Percentiles rank a stretch among this genome's conserved stretches.
phyloP scores from a whole-genome alignment of 768 basidiomycete species.

The Leccinum truebloodii region DNA sequence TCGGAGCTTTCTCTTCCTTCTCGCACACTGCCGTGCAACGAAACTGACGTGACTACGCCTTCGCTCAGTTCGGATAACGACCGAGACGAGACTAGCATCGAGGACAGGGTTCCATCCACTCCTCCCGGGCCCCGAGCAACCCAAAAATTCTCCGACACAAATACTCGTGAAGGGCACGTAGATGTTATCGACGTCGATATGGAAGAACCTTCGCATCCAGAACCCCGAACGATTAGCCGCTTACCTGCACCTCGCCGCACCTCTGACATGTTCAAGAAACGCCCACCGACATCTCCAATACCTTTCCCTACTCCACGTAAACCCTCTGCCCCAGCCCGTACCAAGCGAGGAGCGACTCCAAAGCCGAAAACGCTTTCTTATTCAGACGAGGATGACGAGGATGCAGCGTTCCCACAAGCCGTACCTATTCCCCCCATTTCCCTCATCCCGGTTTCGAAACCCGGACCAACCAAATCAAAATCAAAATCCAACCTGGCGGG shows the following conservation, averaged over 20 bases:
- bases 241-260: slow-evolving; percentile 17
- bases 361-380: slow-evolving; percentile 22
- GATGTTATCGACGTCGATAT: slow-evolving; percentile 43
- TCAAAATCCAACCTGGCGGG: slow-evolving; percentile 16
- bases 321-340: slow-evolving; percentile 59
- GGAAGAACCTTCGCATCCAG: slow-evolving; percentile 22
- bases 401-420: slow-evolving; percentile 10
- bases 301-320: slow-evolving; percentile 52
- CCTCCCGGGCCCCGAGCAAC: slow-evolving; percentile 45
- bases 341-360: slow-evolving; percentile 35
- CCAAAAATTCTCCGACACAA: not conserved
- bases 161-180: slow-evolving; percentile 5
- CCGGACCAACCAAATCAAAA: slow-evolving; percentile 15
- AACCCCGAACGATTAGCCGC: slow-evolving; percentile 10
- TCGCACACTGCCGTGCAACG: slow-evolving; percentile 35
- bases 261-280: slow-evolving; percentile 53
- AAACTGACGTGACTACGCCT: slow-evolving; percentile 55
- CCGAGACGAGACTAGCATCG: slow-evolving; percentile 46
- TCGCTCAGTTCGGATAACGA: slow-evolving; percentile 78
- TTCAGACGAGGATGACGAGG: slow-evolving; percentile 28
- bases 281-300: slow-evolving; percentile 66
- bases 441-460: slow-evolving; percentile 23
- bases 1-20: slow-evolving; percentile 21
- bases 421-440: slow-evolving; percentile 24
- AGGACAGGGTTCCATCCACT: slow-evolving; percentile 48